Evolutionary conservation across 75 land plant species (phyloP).

Genomic region (Sequoiadendron giganteum): DNA sequence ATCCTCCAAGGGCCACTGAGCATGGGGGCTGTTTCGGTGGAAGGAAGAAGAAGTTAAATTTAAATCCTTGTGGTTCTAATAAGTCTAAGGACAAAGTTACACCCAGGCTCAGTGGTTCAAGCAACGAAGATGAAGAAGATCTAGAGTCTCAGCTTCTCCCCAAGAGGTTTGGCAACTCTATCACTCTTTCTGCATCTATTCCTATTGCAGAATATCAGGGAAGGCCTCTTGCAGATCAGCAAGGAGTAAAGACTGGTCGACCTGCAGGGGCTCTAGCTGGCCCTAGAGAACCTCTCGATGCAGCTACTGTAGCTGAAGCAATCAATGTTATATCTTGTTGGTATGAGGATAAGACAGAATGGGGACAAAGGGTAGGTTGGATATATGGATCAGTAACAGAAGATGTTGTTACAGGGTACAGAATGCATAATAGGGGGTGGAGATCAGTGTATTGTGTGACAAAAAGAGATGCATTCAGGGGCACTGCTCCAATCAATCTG

Average conservation of each 20-base stretch:
- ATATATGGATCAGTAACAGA: constrained; percentile 89
- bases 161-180: constrained; percentile 77
- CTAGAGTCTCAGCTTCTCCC: constrained; percentile 62
- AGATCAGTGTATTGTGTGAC: constrained; percentile 87
- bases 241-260: constrained; percentile 56
- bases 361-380: constrained; percentile 91
- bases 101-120: background rate
- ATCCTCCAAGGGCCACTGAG: constrained; percentile 77
- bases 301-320: constrained; percentile 87
- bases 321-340: constrained; percentile 88
- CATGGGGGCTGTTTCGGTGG: constrained; percentile 71
- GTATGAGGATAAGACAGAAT: constrained; percentile 87
- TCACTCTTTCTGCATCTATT: constrained; percentile 60
- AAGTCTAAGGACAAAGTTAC: constrained; percentile 2
- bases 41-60: constrained; percentile 37
- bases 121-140: constrained; percentile 48
- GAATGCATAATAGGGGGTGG: constrained; percentile 96
- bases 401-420: constrained; percentile 86
- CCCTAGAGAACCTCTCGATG: constrained; percentile 89
- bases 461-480: constrained; percentile 77
- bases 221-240: constrained; percentile 64
- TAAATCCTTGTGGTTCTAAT: background rate
- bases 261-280: constrained; percentile 79
- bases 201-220: constrained; percentile 91
- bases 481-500: constrained; percentile 91